Evolutionary conservation across 371 early-diverging fungal species (phyloP).

Genomic region (Mortierella polycephala): DNA sequence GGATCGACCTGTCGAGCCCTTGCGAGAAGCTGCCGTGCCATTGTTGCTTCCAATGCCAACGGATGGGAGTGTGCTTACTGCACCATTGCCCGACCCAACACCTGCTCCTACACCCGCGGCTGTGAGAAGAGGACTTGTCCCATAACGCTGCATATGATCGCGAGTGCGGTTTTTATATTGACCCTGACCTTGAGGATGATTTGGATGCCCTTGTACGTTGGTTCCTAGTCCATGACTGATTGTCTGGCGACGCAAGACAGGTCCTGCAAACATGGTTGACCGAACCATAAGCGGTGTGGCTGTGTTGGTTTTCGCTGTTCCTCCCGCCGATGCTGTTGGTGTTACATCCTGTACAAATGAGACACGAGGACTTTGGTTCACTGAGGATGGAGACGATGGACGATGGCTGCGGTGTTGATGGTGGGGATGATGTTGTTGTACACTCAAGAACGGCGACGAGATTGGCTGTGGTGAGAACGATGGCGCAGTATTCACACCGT

Average conservation of each 20-base stretch:
- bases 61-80: neutral
- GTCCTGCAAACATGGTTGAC: conserved; percentile 35
- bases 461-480: conserved; percentile 1
- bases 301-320: neutral
- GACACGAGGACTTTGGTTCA: conserved; percentile 40
- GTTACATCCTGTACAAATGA: conserved; percentile 27
- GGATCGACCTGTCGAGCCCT: neutral
- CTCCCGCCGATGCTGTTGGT: neutral
- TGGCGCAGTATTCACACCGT: neutral
- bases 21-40: conserved; percentile 11
- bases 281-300: conserved; percentile 11
- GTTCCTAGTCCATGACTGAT: conserved; percentile 43
- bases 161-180: too few species aligned
- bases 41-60: neutral
- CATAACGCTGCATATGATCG: neutral
- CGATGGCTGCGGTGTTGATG: neutral
- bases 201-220: conserved; percentile 6
- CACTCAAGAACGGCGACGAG: conserved; percentile 24
- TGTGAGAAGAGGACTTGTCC: neutral
- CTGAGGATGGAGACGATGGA: conserved; percentile 8
- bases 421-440: conserved; percentile 1
- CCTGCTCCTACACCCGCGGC: neutral
- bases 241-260: conserved; percentile 30
- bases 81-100: neutral
- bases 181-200: conserved; percentile 1